Conservation (phyloP, 192 early-diverging fungal species). For the Gigaspora rosea region DNA sequence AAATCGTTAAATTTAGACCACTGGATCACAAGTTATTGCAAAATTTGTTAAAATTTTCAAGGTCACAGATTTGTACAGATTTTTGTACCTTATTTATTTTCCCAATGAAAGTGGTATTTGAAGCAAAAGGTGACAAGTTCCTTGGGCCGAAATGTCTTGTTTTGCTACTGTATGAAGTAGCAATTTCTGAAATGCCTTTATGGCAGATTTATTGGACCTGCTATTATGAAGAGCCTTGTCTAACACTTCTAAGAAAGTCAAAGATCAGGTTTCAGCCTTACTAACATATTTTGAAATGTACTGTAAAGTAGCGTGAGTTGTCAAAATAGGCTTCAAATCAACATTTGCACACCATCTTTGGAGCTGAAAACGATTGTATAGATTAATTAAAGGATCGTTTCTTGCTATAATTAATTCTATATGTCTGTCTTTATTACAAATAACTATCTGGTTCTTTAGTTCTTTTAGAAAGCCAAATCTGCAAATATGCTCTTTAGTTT, state of each 20-base stretch:
- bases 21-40: no score
- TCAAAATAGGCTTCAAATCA: background rate
- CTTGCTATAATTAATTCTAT: background rate
- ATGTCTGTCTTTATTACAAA: background rate
- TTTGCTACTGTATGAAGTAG: background rate
- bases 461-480: background rate
- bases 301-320: background rate
- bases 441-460: background rate
- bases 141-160: background rate
- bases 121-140: background rate
- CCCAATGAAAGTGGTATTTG: background rate
- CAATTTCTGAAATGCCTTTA: background rate
- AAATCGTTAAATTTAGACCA: no score
- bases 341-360: background rate
- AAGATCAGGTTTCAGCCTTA: background rate
- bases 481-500: background rate
- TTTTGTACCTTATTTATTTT: no score
- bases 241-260: conserved; percentile 6
- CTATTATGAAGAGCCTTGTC: background rate
- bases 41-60: no score
- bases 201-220: background rate
- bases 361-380: background rate
- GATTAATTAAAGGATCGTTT: conserved; percentile 10
- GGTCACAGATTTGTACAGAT: no score
- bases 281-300: background rate